Evolutionary conservation across 352 stramenopile species (phyloP).

Genomic region (Phytophthora constricta): DNA sequence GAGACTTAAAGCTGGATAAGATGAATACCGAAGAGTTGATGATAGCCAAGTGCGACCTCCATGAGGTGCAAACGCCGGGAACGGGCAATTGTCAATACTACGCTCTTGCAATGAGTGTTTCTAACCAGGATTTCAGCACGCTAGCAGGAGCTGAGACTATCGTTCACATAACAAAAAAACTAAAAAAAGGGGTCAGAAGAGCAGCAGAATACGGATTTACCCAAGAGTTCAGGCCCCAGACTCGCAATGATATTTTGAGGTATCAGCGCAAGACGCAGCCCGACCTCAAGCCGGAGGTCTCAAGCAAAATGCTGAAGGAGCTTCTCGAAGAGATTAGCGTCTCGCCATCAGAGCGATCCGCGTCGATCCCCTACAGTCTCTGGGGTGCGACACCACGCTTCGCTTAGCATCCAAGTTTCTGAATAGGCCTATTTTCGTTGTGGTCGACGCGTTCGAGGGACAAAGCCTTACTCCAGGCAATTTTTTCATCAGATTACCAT

Average conservation of each 20-base stretch:
- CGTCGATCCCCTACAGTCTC: not conserved
- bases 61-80: not conserved
- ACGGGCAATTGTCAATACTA: slow-evolving; percentile 9
- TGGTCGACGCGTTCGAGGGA: not conserved
- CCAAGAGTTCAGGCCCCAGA: not conserved
- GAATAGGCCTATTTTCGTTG: not conserved
- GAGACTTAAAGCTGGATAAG: not conserved
- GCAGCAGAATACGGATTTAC: not conserved
- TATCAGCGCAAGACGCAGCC: no score
- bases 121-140: not conserved
- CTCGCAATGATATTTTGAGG: not conserved
- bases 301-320: no score
- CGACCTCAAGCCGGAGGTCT: no score
- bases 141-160: not conserved
- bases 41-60: not conserved
- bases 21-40: not conserved
- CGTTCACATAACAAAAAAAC: slow-evolving; percentile 1
- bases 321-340: not conserved
- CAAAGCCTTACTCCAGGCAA: not conserved
- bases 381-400: not conserved
- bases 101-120: not conserved
- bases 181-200: slow-evolving; percentile 1
- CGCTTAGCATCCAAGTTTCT: not conserved
- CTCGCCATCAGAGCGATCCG: not conserved
- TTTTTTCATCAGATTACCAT: not conserved